These are phyloP conservation scores for Agapanthus africanus DNA, from an alignment of 106 monocot genomes.

Conservation along the genomic window DNA sequence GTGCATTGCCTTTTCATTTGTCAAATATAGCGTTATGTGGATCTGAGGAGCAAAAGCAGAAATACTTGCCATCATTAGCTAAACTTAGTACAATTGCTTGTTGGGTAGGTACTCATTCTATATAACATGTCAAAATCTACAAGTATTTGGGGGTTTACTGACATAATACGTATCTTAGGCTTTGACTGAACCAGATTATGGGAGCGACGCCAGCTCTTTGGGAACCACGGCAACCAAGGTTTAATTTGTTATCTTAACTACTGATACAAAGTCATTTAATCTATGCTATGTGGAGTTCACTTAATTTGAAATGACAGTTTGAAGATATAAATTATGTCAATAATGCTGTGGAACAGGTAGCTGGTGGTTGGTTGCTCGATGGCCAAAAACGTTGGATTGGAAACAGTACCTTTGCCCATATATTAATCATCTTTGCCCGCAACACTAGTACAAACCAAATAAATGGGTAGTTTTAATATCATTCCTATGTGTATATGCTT, in stretches of 20 bases:
- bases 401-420: constrained; percentile 93
- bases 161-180: constrained; percentile 38
- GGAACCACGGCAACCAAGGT: constrained; percentile 86
- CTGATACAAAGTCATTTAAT: not conserved
- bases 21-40: constrained; percentile 64
- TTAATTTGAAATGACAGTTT: not conserved
- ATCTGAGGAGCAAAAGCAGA: constrained; percentile 83
- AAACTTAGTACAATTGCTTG: constrained; percentile 55
- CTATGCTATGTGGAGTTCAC: not conserved
- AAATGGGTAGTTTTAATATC: constrained; percentile 59
- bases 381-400: constrained; percentile 98
- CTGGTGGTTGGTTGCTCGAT: constrained; percentile 85
- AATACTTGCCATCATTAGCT: constrained; percentile 79
- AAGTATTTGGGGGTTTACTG: constrained; percentile 4
- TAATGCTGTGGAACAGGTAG: constrained; percentile 38
- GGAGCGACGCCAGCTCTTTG: constrained; percentile 94
- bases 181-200: constrained; percentile 92
- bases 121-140: not conserved
- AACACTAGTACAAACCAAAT: constrained; percentile 73
- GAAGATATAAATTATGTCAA: not conserved
- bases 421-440: constrained; percentile 79
- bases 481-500: not conserved
- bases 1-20: constrained; percentile 6
- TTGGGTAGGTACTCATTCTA: constrained; percentile 45
- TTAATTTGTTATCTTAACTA: not conserved